Base-by-base conservation (phyloP, 2,329 filamentous ascomycete species). In the Gnomoniopsis sp. region DNA sequence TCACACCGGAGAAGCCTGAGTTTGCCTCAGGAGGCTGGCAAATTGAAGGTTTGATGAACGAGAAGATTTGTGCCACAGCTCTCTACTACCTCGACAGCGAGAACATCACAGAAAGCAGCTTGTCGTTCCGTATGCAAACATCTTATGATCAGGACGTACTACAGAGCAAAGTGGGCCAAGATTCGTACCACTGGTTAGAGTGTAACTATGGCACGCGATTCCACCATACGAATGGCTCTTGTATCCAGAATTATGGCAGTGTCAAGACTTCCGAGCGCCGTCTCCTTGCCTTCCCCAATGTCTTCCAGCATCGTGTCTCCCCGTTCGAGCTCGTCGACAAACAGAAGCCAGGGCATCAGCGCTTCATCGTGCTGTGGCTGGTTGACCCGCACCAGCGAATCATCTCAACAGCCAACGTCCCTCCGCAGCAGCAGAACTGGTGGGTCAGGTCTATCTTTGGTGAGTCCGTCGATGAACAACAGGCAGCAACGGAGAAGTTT, bases 1-100 rank as follows among this genome's bases (percentile, higher is more conserved):
- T 89, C 1, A 83, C 78, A 0, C 86, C 86, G 0, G 80, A 83
- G 19, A 78, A 83, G 2, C 81, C 85, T 0, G 65, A 66, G 0
- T 88, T 84, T 62, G 69, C 71, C 0, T 80, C 80, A 17, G 82
- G 82, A 0, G 72, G 70, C 1, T 86, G 82, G 79, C 82, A 85
- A 15, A 65, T 83, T 2, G 83, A 85, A 62, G 82, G 83, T 19
- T 72, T 74, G 61, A 63, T 77, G 8, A 88, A 89, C 64, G 86
- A 89, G 68, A 81, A 81, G 62, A 87, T 90, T 41, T 80, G 79
- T 63, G 84, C 84, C 0, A 85, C 84, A 0, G 82, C 85, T 0
- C 72, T 89, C 19, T 86, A 85, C 69, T 86, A 86, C 68, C 84
- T 84, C 63, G 81, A 86, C 60, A 72, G 68, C 49, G 77, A 85